These are phyloP conservation scores for Aurifilum marmelostoma DNA, from an alignment of 2,329 filamentous ascomycete genomes.

Conservation along the genomic window DNA sequence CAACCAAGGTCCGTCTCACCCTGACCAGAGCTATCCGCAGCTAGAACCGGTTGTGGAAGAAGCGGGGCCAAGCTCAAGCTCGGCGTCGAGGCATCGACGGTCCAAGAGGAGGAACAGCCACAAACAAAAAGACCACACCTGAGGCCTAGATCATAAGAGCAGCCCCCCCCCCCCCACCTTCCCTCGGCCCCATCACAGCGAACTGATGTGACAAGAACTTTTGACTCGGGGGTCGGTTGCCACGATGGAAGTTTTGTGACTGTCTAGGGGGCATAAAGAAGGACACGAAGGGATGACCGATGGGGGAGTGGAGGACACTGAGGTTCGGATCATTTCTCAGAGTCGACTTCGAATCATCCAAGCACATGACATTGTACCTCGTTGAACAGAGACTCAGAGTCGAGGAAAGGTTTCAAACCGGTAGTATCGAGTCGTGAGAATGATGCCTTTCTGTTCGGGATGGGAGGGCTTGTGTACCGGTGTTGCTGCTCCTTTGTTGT, in stretches of 20 bases:
- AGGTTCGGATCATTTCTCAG: too few relatives aligned
- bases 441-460: background rate
- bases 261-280: background rate
- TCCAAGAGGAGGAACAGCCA: conserved; percentile 2
- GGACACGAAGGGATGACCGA: background rate
- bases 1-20: background rate
- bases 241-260: background rate
- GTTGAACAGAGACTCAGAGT: background rate
- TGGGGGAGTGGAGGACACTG: background rate
- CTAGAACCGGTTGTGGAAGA: conserved; percentile 16
- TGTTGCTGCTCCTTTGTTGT: background rate
- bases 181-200: background rate
- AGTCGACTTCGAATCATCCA: background rate
- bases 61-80: background rate
- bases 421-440: background rate
- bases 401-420: background rate
- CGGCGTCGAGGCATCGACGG: background rate
- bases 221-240: background rate
- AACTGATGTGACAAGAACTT: background rate
- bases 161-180: too few relatives aligned
- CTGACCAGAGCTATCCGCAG: background rate
- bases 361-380: background rate
- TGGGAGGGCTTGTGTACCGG: background rate
- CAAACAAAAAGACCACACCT: background rate
- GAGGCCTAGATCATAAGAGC: background rate